phyloP scores from a whole-genome alignment of 306 rosid species.

The Casuarina equisetifolia region DNA sequence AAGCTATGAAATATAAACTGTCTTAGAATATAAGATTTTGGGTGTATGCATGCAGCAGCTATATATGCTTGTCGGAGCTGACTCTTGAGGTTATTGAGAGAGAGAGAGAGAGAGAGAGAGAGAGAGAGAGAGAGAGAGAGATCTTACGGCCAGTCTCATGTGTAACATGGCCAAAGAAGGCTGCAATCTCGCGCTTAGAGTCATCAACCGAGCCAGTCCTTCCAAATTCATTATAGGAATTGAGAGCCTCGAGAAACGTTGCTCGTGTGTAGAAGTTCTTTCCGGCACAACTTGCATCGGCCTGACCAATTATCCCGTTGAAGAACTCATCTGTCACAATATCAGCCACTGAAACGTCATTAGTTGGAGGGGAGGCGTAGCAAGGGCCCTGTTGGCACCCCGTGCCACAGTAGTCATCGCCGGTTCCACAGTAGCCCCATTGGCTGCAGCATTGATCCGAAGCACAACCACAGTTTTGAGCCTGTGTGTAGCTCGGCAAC shows the following conservation, averaged over 20 bases:
- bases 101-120: not conserved
- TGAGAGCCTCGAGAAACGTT: conserved; percentile 26
- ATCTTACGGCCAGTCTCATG: conserved; percentile 81
- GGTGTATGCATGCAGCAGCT: too few species aligned
- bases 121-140: not conserved
- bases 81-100: not conserved
- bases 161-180: conserved; percentile 81
- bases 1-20: too few species aligned
- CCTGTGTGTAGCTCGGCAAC: not conserved
- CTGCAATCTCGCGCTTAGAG: conserved; percentile 81
- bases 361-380: not conserved
- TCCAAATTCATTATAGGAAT: conserved; percentile 31
- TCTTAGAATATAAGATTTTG: too few species aligned
- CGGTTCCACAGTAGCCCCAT: conserved; percentile 24
- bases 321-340: conserved; percentile 30
- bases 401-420: conserved; percentile 16
- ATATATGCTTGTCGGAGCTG: too few species aligned
- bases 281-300: conserved; percentile 57
- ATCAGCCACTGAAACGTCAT: conserved; percentile 12
- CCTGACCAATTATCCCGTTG: conserved; percentile 31
- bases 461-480: conserved; percentile 35
- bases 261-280: conserved; percentile 55
- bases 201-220: conserved; percentile 40
- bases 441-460: conserved; percentile 25
- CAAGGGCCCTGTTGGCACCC: conserved; percentile 33